phyloP scores from a whole-genome alignment of 202 grass and related monocot genomes.

The Cymbopogon flexuosus region DNA sequence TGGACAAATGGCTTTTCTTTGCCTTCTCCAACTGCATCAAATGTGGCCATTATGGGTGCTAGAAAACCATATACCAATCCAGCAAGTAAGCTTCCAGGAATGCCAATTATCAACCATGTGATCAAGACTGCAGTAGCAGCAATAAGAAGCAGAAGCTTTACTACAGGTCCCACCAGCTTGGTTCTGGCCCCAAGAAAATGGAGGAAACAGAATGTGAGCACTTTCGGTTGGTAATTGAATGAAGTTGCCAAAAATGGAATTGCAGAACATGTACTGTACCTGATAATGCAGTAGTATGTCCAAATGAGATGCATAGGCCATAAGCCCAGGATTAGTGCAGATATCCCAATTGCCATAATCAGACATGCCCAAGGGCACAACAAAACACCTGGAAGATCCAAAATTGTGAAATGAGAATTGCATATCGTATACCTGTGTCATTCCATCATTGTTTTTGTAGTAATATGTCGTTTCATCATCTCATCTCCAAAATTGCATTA shows the following conservation, averaged over 20 bases:
- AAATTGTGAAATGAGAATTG: conserved; percentile 6
- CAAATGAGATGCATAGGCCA: conserved; percentile 86
- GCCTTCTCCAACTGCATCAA: conserved; percentile 88
- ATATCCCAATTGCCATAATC: conserved; percentile 83
- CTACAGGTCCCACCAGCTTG: conserved; percentile 73
- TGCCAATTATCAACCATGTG: conserved; percentile 59
- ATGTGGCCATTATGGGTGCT: conserved; percentile 84
- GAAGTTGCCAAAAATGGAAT: background rate
- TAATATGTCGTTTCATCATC: background rate
- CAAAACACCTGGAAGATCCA: conserved; percentile 50
- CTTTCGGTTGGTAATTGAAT: conserved; percentile 9
- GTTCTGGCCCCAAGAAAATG: conserved; percentile 74
- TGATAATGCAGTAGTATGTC: conserved; percentile 81
- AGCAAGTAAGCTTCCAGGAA: conserved; percentile 60
- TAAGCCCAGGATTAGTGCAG: conserved; percentile 74
- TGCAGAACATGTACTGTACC: conserved; percentile 65
- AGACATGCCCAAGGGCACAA: conserved; percentile 76
- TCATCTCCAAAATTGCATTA: background rate
- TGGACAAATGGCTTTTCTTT: conserved; percentile 74
- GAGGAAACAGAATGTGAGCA: conserved; percentile 28
- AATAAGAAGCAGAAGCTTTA: conserved; percentile 76
- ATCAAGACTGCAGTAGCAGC: conserved; percentile 51
- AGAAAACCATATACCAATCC: conserved; percentile 84
- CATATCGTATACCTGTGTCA: background rate
- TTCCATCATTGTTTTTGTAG: background rate